Evolutionary conservation across 1,139 yeast species (phyloP).

Genomic region (Komagataea norvegica): DNA sequence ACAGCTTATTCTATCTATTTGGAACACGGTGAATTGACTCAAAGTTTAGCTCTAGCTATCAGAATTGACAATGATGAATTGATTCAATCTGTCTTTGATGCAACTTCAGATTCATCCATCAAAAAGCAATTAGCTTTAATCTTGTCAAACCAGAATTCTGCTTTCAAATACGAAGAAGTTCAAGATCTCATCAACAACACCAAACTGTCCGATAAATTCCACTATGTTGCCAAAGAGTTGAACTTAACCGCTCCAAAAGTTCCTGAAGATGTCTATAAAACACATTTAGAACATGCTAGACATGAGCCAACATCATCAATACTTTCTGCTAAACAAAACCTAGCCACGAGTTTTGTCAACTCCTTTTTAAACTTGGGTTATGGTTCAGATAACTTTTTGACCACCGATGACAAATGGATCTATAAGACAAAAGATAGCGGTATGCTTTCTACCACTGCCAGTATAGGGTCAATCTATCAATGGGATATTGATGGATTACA

Average conservation of each 20-base stretch:
- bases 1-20: conserved; percentile 90
- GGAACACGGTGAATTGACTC: conserved; percentile 75
- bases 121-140: conserved; percentile 92
- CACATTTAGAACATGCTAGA: conserved; percentile 73
- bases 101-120: conserved; percentile 63
- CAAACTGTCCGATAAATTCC: conserved; percentile 72
- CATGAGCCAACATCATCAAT: conserved; percentile 45
- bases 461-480: conserved; percentile 83
- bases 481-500: conserved; percentile 96
- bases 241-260: conserved; percentile 85
- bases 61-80: conserved; percentile 79
- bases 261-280: conserved; percentile 92
- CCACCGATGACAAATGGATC: conserved; percentile 82
- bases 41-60: conserved; percentile 85
- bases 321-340: conserved; percentile 87
- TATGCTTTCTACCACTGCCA: conserved; percentile 91
- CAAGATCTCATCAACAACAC: conserved; percentile 84
- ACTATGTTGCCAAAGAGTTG: conserved; percentile 78
- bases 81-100: conserved; percentile 72
- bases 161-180: conserved; percentile 73
- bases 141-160: conserved; percentile 80
- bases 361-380: conserved; percentile 89
- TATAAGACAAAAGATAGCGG: conserved; percentile 91
- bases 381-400: conserved; percentile 77
- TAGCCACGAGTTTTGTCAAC: conserved; percentile 93